Percentiles rank a stretch among this genome's conserved stretches.
phyloP scores from a whole-genome alignment of 129 eudicot species.

The Kitagawia praeruptora region DNA sequence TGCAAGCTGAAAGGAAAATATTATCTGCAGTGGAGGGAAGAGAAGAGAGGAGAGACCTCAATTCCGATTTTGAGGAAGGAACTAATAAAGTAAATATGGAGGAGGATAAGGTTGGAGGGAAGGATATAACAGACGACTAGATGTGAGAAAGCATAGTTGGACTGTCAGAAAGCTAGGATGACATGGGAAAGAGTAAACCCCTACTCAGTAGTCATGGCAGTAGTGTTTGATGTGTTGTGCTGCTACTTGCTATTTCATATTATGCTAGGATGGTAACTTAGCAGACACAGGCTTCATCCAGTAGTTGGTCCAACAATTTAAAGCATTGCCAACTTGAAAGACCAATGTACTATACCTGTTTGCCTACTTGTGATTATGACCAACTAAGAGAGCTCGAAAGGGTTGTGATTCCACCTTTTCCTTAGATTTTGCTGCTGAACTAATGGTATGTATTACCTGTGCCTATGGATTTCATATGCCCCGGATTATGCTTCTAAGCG shows the following conservation, averaged over 20 bases:
- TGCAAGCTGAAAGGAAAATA: slow-evolving; percentile 14
- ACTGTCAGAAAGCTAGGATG: neutral
- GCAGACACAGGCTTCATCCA: neutral
- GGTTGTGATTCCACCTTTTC: neutral
- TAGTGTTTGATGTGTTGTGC: neutral
- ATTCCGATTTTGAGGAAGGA: slow-evolving; percentile 10
- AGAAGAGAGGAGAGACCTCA: slow-evolving; percentile 10
- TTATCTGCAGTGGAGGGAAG: slow-evolving; percentile 13
- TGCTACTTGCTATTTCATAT: neutral
- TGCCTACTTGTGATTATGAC: neutral
- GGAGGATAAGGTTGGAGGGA: neutral
- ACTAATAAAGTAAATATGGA: neutral
- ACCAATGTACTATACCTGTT: neutral
- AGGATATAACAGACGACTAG: neutral
- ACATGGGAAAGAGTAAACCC: neutral
- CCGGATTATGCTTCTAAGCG: neutral
- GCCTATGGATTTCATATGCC: neutral
- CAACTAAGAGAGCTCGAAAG: neutral
- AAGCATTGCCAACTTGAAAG: neutral
- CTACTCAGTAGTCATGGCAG: neutral
- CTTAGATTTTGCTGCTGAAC: neutral
- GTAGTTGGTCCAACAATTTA: neutral
- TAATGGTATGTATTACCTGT: neutral
- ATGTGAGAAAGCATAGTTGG: neutral
- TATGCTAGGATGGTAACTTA: neutral